phyloP scores from a whole-genome alignment of 257 asterid genomes.

The Ilex asprella region DNA sequence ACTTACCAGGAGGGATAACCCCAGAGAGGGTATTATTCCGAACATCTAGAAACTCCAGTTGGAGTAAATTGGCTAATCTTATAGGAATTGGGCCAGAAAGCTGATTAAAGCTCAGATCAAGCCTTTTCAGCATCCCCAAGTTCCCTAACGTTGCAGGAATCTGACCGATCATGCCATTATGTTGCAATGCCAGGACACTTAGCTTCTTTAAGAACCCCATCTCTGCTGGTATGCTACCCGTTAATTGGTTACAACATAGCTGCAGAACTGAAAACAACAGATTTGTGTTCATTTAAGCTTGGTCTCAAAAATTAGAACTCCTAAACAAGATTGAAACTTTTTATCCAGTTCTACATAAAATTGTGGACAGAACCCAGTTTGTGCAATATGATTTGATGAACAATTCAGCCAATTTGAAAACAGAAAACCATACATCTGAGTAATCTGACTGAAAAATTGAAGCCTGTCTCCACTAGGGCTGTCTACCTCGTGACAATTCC shows the following conservation, averaged over 20 bases:
- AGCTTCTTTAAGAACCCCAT: conserved; percentile 49
- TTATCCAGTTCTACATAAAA: no score
- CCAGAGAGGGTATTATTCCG: conserved; percentile 74
- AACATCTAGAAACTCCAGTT: conserved; percentile 58
- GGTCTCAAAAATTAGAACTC: not conserved
- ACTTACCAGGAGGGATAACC: conserved; percentile 61
- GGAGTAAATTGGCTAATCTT: conserved; percentile 37
- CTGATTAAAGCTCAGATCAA: conserved; percentile 54
- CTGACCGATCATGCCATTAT: conserved; percentile 43
- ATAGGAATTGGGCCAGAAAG: conserved; percentile 69
- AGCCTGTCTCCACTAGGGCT: no score
- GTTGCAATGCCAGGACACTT: conserved; percentile 44
- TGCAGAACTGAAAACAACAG: conserved; percentile 54
- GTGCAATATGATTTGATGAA: not conserved
- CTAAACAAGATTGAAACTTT: not conserved
- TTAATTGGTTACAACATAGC: conserved; percentile 59
- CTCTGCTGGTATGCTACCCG: conserved; percentile 61
- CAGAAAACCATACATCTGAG: not conserved
- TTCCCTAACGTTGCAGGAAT: conserved; percentile 62
- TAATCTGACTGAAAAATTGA: no score
- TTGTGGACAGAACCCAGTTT: not conserved
- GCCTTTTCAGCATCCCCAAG: conserved; percentile 34
- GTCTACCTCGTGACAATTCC: no score
- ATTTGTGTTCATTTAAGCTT: not conserved
- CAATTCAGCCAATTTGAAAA: not conserved